A percentile compares a stretch with the other conserved stretches of the same genome.
phyloP scores from a whole-genome alignment of 768 basidiomycete genomes.

The Russula earlei region DNA sequence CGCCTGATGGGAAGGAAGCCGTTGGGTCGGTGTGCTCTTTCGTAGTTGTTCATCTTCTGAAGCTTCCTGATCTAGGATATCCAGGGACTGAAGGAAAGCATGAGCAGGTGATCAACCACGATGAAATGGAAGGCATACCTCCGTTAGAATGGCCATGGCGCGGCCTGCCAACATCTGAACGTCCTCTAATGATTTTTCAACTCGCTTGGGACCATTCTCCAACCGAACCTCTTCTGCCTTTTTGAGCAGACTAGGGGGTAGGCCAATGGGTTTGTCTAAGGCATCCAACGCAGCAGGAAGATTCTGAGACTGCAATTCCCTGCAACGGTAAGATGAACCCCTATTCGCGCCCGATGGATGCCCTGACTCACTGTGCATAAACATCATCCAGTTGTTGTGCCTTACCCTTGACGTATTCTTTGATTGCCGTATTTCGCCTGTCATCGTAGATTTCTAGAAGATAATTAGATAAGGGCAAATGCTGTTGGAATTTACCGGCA shows the following conservation, averaged over 20 bases:
- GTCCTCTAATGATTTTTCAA: conserved; percentile 65
- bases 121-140: conserved; percentile 40
- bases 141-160: conserved; percentile 56
- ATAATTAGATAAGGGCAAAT: background rate
- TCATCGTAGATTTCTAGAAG: conserved; percentile 75
- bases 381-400: conserved; percentile 55
- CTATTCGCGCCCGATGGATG: background rate
- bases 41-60: conserved; percentile 72
- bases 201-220: conserved; percentile 64
- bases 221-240: conserved; percentile 79
- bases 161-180: conserved; percentile 56
- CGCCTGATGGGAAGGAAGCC: conserved; percentile 69
- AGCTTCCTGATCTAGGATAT: conserved; percentile 84
- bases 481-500: conserved; percentile 23
- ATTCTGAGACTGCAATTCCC: conserved; percentile 59
- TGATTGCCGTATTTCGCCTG: conserved; percentile 58
- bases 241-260: conserved; percentile 79
- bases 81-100: conserved; percentile 57
- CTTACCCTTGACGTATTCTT: conserved; percentile 53
- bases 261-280: conserved; percentile 73
- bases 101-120: background rate
- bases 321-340: conserved; percentile 24
- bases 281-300: conserved; percentile 84
- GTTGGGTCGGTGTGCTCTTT: conserved; percentile 36
- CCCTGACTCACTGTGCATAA: conserved; percentile 40